Evolutionary conservation across 164 flowering plant species (phyloP), one percentile per base, ranked within the genome.

Genomic region (Dillenia suffruticosa): DNA sequence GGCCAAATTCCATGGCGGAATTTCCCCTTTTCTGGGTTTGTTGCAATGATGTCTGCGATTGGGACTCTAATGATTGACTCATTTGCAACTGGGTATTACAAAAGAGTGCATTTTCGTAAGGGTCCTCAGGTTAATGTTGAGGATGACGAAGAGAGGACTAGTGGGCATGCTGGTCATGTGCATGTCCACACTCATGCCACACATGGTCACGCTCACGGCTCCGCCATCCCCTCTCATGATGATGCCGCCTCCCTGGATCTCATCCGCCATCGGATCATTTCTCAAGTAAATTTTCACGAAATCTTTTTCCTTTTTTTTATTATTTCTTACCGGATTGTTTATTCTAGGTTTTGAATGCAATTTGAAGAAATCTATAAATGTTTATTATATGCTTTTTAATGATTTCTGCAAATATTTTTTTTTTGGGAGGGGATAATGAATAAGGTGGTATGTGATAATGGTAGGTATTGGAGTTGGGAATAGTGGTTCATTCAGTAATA

Each of bases 161-260:
- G 46, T 2, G 72, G 69, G 5, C 77, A 77, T 62, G 72, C 58
- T 2, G 74, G 67, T 32, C 79, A 79, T 61, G 72, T 72, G 3
- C 84, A 74, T 58, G 79, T 68, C 8, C 87, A 82, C 55, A 76
- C 77, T 1, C 83, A 79, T 64, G 72, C 74, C 12, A 73, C 75
- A 1, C 81, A 75, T 49, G 79, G 80, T 11, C 86, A 80, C 59
- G 68, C 84, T 14, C 86, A 80, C 57, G 82, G 82, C 0, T 63
- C 81, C 15, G 65, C 76, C 12, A 17, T 49, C 15, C 48, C 45
- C 2, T 5, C 48, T 6, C 51, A 44, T 13, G 64, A 67, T 6
- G 51, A 16, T 11, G 19, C 44, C 32, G 43, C 15, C 9, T 43
- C 51, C 1, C 16, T 65, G 0, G 72, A 73, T 1, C 70, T 82